A percentile compares a stretch with the other conserved stretches of the same genome.
phyloP scores from a whole-genome alignment of 2,329 filamentous ascomycete genomes.

The Diaporthe vexans region DNA sequence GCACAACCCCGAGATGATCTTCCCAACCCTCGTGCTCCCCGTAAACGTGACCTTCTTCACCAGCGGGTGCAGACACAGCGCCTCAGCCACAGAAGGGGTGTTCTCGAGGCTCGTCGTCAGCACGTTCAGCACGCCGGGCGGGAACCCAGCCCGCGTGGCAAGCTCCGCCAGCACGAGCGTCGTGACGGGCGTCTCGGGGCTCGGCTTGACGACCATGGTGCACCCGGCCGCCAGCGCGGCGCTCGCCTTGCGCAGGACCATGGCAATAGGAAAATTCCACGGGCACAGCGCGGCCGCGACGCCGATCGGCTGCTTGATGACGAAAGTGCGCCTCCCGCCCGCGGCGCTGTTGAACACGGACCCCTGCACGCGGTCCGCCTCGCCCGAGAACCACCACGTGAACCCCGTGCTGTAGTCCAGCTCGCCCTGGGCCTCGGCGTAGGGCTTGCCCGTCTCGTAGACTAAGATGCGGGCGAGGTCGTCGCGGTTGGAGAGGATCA shows the following conservation, averaged over 20 bases:
- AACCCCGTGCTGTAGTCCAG: constrained; percentile 69
- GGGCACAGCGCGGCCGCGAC: constrained; percentile 78
- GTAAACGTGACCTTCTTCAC: constrained; percentile 82
- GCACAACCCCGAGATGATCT: constrained; percentile 73
- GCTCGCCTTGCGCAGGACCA: constrained; percentile 77
- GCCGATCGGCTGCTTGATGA: constrained; percentile 81
- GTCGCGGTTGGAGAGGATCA: constrained; percentile 52
- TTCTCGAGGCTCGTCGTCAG: constrained; percentile 60
- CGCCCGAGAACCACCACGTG: constrained; percentile 69
- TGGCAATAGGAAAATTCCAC: constrained; percentile 79
- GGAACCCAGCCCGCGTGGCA: constrained; percentile 79
- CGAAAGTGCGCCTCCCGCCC: constrained; percentile 75
- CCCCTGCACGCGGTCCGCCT: constrained; percentile 67
- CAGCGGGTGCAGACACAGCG: constrained; percentile 59
- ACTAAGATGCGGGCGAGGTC: constrained; percentile 57
- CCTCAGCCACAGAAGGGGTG: constrained; percentile 60
- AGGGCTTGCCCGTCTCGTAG: constrained; percentile 70
- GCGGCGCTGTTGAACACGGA: constrained; percentile 70
- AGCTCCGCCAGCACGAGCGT: constrained; percentile 78
- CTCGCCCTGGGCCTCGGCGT: constrained; percentile 67
- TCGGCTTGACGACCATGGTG: constrained; percentile 81
- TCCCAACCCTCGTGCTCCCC: constrained; percentile 78
- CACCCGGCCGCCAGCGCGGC: constrained; percentile 80
- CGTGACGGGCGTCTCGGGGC: constrained; percentile 81
- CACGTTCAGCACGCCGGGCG: constrained; percentile 76